These are phyloP conservation scores for Fusarium brevicatenulatum DNA, from an alignment of 2,329 filamentous ascomycete genomes.

Conservation along the genomic window DNA sequence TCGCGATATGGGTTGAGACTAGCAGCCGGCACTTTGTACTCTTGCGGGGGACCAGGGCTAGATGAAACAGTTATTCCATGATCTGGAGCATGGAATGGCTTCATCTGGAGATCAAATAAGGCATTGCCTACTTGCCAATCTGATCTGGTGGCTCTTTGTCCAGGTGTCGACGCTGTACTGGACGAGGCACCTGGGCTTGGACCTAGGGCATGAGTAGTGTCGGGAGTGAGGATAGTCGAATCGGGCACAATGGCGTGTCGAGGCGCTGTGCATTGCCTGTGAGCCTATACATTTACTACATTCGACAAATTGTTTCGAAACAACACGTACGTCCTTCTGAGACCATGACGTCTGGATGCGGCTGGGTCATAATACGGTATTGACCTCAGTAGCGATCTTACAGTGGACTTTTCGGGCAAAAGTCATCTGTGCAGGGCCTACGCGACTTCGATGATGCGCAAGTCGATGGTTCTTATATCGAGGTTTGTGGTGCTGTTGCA, in stretches of 20 bases:
- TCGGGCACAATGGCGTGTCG: constrained; percentile 18
- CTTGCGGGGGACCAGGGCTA: neutral
- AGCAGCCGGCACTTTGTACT: neutral
- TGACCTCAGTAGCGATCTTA: constrained; percentile 18
- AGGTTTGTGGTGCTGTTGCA: constrained; percentile 24
- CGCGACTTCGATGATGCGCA: constrained; percentile 22
- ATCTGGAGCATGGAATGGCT: neutral
- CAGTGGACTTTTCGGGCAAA: neutral
- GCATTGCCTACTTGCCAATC: constrained; percentile 13
- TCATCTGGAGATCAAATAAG: constrained; percentile 24
- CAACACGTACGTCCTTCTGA: constrained; percentile 43
- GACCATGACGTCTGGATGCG: constrained; percentile 42
- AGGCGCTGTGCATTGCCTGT: constrained; percentile 22
- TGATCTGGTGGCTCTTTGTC: neutral
- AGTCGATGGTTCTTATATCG: constrained; percentile 14
- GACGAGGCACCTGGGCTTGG: constrained; percentile 6
- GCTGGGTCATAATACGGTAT: constrained; percentile 32
- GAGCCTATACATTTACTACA: constrained; percentile 13
- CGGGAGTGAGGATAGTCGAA: constrained; percentile 1
- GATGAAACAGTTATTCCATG: neutral
- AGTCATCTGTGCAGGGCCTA: neutral
- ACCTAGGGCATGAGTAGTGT: neutral
- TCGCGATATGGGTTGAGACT: constrained; percentile 43
- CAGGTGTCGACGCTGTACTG: constrained; percentile 5
- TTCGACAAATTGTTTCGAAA: neutral